phyloP scores from a whole-genome alignment of 306 rosid genomes.

The Rosa lucieae region DNA sequence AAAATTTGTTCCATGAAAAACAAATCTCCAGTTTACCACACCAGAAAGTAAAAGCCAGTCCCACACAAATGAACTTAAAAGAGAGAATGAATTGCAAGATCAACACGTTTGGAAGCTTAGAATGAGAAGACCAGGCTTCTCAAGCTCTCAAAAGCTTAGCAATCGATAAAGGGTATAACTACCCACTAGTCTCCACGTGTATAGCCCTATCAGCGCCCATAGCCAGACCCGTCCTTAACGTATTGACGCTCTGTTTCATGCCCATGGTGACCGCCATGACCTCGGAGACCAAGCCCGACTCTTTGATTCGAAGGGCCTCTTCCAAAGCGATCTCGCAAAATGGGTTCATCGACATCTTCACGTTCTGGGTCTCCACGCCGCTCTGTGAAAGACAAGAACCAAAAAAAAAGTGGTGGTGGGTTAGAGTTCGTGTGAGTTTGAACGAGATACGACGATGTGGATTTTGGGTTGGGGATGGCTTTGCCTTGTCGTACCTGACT shows the following conservation, averaged over 20 bases:
- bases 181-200: constrained; percentile 57
- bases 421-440: constrained; percentile 8
- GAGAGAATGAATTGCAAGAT: too few species aligned
- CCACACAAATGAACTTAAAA: too few species aligned
- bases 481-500: constrained; percentile 76
- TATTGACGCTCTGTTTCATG: constrained; percentile 64
- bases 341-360: constrained; percentile 99
- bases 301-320: constrained; percentile 84
- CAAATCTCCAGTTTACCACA: too few species aligned
- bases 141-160: constrained; percentile 79
- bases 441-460: constrained; percentile 2
- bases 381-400: constrained; percentile 34
- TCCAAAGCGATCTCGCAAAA: constrained; percentile 94
- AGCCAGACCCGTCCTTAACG: constrained; percentile 83
- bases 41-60: too few species aligned
- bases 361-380: constrained; percentile 92
- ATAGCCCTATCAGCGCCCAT: constrained; percentile 94
- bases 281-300: constrained; percentile 77
- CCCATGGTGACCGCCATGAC: constrained; percentile 90
- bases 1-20: too few species aligned
- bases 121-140: constrained; percentile 78
- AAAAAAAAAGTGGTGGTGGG: background rate
- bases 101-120: constrained; percentile 22
- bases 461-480: background rate
- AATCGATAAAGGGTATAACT: constrained; percentile 66